Evolutionary conservation across 345 rosid genomes (phyloP), one percentile per base, ranked within the genome.

Genomic region (Arabidopsis thaliana): DNA sequence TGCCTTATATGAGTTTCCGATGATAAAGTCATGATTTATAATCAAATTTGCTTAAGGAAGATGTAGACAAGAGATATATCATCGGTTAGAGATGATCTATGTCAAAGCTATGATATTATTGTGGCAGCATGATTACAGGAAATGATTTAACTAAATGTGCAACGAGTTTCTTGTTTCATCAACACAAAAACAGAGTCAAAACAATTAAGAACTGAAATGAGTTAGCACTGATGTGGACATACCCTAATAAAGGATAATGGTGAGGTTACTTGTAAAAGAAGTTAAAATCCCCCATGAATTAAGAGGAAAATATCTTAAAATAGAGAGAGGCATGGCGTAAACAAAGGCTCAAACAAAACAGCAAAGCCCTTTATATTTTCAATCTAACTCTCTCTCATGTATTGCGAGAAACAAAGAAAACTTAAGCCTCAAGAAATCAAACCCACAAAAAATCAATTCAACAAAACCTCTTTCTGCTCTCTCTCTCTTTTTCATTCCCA

Each of bases 291-390:
- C 59, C 50, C 56, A 71, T 41, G 34, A 49, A 65, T 78, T 58
- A 38, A 32, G n/a, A 50, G 61, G 68, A 32, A 78, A 58, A 9
- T 1, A 58, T 14, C 77, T 65, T 48, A 59, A 71, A 48, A 50
- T 72, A 78, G 81, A 14, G 30, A 78, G 77, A 65, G 73, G 81
- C 49, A 65, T 65, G 28, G 77, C 81, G 67, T 65, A 59, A 78
- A 65, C 73, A 65, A 71, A 57, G 81, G 77, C 73, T 53, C 14
- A 37, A 23, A 49, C 63, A 65, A 78, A 78, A 60, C 69, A 61
- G 58, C 52, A 65, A 22, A 50, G 37, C 50, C 72, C 81, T 78
- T 78, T 78, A 78, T 65, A 78, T 59, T 71, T 60, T 78, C 56
- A 71, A 65, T 41, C 20, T 6, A 48, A 30, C 45, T 71, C 72